phyloP scores from a whole-genome alignment of 1,284 basidiomycete species.

The Cutaneotrichosporon cutaneum region DNA sequence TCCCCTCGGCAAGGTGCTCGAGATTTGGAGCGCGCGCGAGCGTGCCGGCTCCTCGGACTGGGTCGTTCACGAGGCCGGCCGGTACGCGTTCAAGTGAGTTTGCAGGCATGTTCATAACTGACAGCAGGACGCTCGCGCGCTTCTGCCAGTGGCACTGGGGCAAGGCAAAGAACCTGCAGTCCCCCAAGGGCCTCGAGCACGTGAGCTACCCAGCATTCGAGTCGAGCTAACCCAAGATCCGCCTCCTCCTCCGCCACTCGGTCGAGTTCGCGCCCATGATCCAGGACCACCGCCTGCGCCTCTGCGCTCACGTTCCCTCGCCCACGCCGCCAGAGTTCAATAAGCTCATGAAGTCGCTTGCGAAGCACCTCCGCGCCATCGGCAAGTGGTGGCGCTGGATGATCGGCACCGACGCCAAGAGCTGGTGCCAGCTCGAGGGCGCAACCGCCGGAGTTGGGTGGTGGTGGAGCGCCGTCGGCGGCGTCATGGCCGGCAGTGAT shows the following conservation, averaged over 20 bases:
- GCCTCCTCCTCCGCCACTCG: slow-evolving; percentile 40
- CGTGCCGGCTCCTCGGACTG: slow-evolving; percentile 38
- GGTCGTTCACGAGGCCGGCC: slow-evolving; percentile 46
- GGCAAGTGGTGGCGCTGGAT: slow-evolving; percentile 52
- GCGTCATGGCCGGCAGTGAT: slow-evolving; percentile 45
- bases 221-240: slow-evolving; percentile 33
- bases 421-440: slow-evolving; percentile 45
- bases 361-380: slow-evolving; percentile 49
- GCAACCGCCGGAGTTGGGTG: slow-evolving; percentile 49
- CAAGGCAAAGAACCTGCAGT: slow-evolving; percentile 45
- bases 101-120: not conserved
- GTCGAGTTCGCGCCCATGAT: slow-evolving; percentile 46
- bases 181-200: slow-evolving; percentile 32
- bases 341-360: slow-evolving; percentile 37
- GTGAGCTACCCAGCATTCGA: slow-evolving; percentile 25
- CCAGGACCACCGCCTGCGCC: slow-evolving; percentile 41
- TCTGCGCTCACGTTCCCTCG: slow-evolving; percentile 28
- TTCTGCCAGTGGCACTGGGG: slow-evolving; percentile 49
- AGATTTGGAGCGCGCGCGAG: slow-evolving; percentile 40
- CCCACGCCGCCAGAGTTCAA: slow-evolving; percentile 23
- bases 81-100: slow-evolving; percentile 53
- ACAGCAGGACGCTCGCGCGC: slow-evolving; percentile 43
- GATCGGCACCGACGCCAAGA: slow-evolving; percentile 50
- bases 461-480: slow-evolving; percentile 53
- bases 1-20: slow-evolving; percentile 40